These are phyloP conservation scores for Aureobasidium musti DNA, from an alignment of 2,329 filamentous ascomycete genomes.

Conservation along the genomic window DNA sequence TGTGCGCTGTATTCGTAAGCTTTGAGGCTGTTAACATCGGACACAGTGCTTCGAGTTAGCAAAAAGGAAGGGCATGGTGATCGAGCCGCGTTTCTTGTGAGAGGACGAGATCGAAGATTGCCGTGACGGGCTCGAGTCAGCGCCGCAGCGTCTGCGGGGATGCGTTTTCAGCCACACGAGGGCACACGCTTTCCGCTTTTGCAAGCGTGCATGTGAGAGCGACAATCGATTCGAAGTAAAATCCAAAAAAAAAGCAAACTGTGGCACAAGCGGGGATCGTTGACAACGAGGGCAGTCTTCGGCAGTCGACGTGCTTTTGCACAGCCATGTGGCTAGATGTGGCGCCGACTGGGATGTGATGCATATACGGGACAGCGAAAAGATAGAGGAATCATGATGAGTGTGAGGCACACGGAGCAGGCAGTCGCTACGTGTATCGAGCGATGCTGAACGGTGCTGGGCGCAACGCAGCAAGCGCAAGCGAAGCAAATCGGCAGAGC, in stretches of 20 bases:
- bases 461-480: constrained; percentile 22
- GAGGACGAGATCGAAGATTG: constrained; percentile 24
- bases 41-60: constrained; percentile 6
- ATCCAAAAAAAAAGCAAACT: constrained; percentile 7
- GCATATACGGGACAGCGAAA: not conserved
- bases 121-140: constrained; percentile 22
- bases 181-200: constrained; percentile 25
- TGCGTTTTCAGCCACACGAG: constrained; percentile 27
- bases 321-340: constrained; percentile 27
- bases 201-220: constrained; percentile 26
- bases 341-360: not conserved
- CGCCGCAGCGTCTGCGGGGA: constrained; percentile 16
- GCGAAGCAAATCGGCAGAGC: constrained; percentile 24
- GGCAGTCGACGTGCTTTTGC: constrained; percentile 11
- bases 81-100: constrained; percentile 15
- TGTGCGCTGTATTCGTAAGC: constrained; percentile 16
- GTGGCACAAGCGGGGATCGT: constrained; percentile 10
- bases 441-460: constrained; percentile 20
- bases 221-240: constrained; percentile 21
- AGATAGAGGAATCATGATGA: not conserved
- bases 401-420: constrained; percentile 13
- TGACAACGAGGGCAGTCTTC: constrained; percentile 5
- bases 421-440: not conserved
- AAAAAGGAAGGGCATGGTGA: constrained; percentile 1
- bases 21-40: constrained; percentile 19